Evolutionary conservation across 345 rosid species (phyloP).

Genomic region (Eucalyptus erythrocorys): DNA sequence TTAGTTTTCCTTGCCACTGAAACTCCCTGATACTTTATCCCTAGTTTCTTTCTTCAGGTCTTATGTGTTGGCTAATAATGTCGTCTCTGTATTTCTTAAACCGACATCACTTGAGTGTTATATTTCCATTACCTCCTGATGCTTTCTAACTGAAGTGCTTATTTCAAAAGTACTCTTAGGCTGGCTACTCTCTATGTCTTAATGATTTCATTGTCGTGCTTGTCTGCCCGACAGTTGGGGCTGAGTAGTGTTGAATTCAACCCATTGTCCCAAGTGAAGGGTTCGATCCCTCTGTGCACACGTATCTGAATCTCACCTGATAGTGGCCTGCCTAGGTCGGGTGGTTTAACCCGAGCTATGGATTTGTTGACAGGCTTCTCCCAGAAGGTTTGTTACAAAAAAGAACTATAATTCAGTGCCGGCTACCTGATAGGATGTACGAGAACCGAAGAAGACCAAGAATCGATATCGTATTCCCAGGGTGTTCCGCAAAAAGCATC

Average conservation of each 20-base stretch:
- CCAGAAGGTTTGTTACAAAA: background rate
- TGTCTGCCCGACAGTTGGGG: background rate
- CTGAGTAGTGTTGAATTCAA: background rate
- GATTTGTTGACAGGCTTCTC: background rate
- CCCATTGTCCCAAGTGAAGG: background rate
- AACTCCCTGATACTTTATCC: background rate
- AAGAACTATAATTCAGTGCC: background rate
- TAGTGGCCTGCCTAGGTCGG: background rate
- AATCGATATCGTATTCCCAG: background rate
- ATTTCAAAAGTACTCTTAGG: background rate
- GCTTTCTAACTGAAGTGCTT: background rate
- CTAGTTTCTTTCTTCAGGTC: background rate
- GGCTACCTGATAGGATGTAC: background rate
- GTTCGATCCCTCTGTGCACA: background rate
- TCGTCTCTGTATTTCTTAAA: background rate
- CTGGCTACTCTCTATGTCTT: background rate
- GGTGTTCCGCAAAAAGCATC: background rate
- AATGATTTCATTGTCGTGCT: background rate
- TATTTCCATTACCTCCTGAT: background rate
- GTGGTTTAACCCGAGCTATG: background rate
- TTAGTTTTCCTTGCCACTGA: conserved; percentile 28
- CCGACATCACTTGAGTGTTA: background rate
- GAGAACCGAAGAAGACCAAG: background rate
- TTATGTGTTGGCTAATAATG: background rate
- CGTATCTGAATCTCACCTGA: background rate